phyloP scores from a whole-genome alignment of 805 yeast species.

The Torulaspora gathmanii region DNA sequence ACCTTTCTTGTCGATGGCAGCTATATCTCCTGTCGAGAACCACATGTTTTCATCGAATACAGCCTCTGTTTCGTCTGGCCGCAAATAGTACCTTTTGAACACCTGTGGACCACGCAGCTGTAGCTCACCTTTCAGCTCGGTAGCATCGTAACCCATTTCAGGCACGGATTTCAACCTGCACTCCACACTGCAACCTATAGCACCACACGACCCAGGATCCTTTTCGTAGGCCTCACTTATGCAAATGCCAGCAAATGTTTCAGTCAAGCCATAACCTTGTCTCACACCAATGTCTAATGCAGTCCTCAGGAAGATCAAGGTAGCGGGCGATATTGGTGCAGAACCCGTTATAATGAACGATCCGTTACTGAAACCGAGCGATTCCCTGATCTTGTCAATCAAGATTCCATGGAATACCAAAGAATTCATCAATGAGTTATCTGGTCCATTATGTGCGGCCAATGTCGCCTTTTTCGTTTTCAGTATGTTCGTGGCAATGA shows the following conservation, averaged over 20 bases:
- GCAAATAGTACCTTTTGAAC: constrained; percentile 52
- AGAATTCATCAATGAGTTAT: constrained; percentile 38
- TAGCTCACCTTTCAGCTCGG: constrained; percentile 54
- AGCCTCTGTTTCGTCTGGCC: constrained; percentile 49
- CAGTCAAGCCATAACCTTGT: constrained; percentile 78
- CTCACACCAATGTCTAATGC: constrained; percentile 49
- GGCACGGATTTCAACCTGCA: constrained; percentile 60
- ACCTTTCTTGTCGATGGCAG: constrained; percentile 47
- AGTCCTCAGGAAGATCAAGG: constrained; percentile 58
- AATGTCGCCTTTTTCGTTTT: constrained; percentile 25
- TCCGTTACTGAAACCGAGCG: constrained; percentile 46
- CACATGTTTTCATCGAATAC: constrained; percentile 55
- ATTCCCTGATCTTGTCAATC: constrained; percentile 41
- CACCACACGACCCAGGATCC: constrained; percentile 55
- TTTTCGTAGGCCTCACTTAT: constrained; percentile 44
- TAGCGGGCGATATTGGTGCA: constrained; percentile 64
- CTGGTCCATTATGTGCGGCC: constrained; percentile 35
- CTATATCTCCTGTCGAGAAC: constrained; percentile 68
- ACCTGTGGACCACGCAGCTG: constrained; percentile 62
- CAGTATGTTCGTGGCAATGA: constrained; percentile 26
- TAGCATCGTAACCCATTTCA: constrained; percentile 50
- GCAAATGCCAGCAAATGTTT: constrained; percentile 61
- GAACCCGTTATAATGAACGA: constrained; percentile 50
- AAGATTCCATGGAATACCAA: constrained; percentile 35
- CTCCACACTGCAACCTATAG: constrained; percentile 52